These are phyloP conservation scores for Stachybotrys chartarum DNA, from an alignment of 2,329 filamentous ascomycete species.

Conservation along the genomic window DNA sequence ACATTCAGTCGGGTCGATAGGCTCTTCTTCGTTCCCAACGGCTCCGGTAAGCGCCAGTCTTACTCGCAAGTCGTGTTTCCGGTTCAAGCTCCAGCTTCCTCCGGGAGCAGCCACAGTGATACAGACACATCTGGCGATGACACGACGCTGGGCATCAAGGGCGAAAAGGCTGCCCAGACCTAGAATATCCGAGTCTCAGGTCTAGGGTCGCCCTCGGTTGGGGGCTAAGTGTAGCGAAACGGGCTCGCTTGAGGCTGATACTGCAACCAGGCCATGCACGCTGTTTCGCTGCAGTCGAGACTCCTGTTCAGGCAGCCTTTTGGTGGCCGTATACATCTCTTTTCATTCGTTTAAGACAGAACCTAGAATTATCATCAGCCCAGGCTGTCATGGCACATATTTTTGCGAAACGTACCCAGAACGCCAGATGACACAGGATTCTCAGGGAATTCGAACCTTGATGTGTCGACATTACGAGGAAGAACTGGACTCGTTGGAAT, in stretches of 20 bases:
- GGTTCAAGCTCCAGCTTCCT: constrained; percentile 5
- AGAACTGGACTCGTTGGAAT: not conserved
- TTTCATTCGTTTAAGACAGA: too few relatives aligned
- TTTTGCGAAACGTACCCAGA: too few relatives aligned
- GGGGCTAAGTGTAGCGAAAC: too few relatives aligned
- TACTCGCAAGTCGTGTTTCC: constrained; percentile 22
- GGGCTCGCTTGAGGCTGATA: too few relatives aligned
- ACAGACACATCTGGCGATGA: not conserved
- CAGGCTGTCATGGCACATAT: too few relatives aligned
- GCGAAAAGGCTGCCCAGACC: not conserved
- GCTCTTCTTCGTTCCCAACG: constrained; percentile 69
- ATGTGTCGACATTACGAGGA: not conserved
- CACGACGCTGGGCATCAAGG: not conserved
- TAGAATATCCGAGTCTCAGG: not conserved
- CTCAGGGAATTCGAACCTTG: too few relatives aligned
- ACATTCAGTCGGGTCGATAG: constrained; percentile 62
- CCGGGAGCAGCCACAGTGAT: not conserved
- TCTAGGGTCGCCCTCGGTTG: not conserved
- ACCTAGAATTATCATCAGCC: too few relatives aligned
- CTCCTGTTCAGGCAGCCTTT: too few relatives aligned
- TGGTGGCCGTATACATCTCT: too few relatives aligned
- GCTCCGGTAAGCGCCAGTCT: constrained; percentile 51
- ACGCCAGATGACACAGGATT: too few relatives aligned
- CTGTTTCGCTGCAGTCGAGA: too few relatives aligned
- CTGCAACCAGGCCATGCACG: too few relatives aligned